A percentile compares a stretch with the other conserved stretches of the same genome.
These are phyloP conservation scores for Malus fusca DNA, from an alignment of 306 rosid genomes.

Conservation along the genomic window DNA sequence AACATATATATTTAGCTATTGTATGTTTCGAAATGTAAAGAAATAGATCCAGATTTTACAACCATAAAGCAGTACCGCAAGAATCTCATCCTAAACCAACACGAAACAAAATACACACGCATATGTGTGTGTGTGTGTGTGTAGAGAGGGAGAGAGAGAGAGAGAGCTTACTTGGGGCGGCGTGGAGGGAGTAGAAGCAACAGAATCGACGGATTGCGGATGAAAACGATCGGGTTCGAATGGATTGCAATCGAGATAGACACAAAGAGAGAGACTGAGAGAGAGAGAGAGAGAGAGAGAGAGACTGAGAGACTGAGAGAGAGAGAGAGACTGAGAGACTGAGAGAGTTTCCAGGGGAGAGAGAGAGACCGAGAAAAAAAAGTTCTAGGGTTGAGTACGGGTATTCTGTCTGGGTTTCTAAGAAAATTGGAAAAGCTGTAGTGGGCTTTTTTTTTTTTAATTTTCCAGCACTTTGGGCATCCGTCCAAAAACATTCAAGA, in stretches of 20 bases:
- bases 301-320: not conserved
- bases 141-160: too few relatives aligned
- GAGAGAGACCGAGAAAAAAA: not conserved
- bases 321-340: not conserved
- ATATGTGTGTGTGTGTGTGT: too few relatives aligned
- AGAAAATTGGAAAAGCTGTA: not conserved
- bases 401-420: not conserved
- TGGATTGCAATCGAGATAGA: not conserved
- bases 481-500: not conserved
- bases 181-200: not conserved
- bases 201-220: not conserved
- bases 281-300: not conserved
- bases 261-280: too few relatives aligned
- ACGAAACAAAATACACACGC: not conserved
- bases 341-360: not conserved
- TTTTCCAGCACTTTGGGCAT: not conserved
- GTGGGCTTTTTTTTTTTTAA: not conserved
- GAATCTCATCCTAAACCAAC: not conserved
- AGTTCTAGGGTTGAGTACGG: not conserved
- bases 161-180: not conserved
- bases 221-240: not conserved
- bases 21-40: not conserved
- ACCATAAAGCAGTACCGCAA: not conserved
- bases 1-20: too few relatives aligned
- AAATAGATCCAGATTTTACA: not conserved